Evolutionary conservation across 106 monocot species (phyloP), one percentile per base, ranked within the genome.

Genomic region (Phalaenopsis aphrodite): DNA sequence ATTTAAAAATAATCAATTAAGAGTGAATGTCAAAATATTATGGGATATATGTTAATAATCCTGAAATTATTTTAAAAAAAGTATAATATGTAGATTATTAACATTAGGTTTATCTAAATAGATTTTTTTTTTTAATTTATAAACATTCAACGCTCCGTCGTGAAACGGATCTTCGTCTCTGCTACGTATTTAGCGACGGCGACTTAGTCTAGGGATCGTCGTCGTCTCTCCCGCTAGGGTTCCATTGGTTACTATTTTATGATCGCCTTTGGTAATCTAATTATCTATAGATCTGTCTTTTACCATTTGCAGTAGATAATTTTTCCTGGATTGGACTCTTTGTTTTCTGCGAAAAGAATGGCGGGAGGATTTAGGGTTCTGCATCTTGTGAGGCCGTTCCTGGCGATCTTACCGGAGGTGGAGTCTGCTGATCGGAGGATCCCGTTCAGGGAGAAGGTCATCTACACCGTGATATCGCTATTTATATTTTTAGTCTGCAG

Each of bases 391-490:
- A 80, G 80, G 58, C 80, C 71, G 23, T 80, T 80, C 58, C 71
- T 80, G 47, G 48, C 80, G 68, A 61, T 80, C 80, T 80, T 80
- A 65, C 80, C 80, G 10, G 80, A 80, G 68, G 80, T 80, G 9
- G 45, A 80, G 42, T 71, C 66, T 30, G 80, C 80, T 47, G 80
- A 80, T 71, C 67, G 71, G 45, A 80, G 68, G 58, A 80, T 80
- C 2, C 80, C 80, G 9, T 80, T 80, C 21, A 80, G 80, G 42
- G 80, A 80, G 30, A 80, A 80, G 80, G 80, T 80, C 39, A 80
- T 80, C 80, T 80, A 79, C 43, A 79, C 79, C 42, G 79, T 79
- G 11, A 79, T 79, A 41, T 78, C 78, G 12, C 79, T 79, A 15
- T 80, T 80, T 24, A 71, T 80, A 23, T 80, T 80, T 64, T 43